Evolutionary conservation across 2,329 filamentous ascomycete genomes (phyloP), one percentile per base, ranked within the genome.

Genomic region (Venturia carpophila): DNA sequence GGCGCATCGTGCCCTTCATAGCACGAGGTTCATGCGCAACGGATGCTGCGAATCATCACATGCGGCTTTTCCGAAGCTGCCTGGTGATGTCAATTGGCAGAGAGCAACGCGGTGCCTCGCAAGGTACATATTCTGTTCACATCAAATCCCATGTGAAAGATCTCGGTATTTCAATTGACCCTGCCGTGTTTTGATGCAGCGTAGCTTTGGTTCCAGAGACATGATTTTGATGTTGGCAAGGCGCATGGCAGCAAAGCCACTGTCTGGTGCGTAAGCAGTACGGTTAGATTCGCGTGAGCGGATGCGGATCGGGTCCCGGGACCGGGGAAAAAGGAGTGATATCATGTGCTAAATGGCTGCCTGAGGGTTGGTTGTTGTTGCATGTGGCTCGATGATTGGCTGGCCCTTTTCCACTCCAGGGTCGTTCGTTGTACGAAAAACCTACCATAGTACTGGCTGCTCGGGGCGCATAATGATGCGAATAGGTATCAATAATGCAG

Each of bases 331-430:
- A 52, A 11, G 21, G 21, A 21, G 6, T 15, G 13, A 27, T 27
- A 10, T 17, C 47, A 27, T 58, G 30, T 58, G 27, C 52, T 58
- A 30, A 27, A 17, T 19, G 27, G 52, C n/a, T 10, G n/a, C 30
- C 27, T 21, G 27, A 58, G 10, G 10, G 21, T 15, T 52, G 10
- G 21, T 15, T 52, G 2, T 58, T 5, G 27, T 58, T 58, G 30
- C 52, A 58, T 56, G 52, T 58, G 52, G 52, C 30, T 58, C 19
- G 30, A 56, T 56, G 24, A 56, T 34, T 56, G 24, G 11, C 30
- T 17, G 49, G 17, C 30, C n/a, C 30, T 17, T 56, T 19, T 5
- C 11, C 10, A 4, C 11, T n/a, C 30, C 49, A 24, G 49, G 13
- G 24, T 56, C 30, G 3, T 56, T 21, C 6, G 30, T 58, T 34